These are phyloP conservation scores for Meredithiella fracta DNA, from an alignment of 2,329 filamentous ascomycete species.

Conservation along the genomic window DNA sequence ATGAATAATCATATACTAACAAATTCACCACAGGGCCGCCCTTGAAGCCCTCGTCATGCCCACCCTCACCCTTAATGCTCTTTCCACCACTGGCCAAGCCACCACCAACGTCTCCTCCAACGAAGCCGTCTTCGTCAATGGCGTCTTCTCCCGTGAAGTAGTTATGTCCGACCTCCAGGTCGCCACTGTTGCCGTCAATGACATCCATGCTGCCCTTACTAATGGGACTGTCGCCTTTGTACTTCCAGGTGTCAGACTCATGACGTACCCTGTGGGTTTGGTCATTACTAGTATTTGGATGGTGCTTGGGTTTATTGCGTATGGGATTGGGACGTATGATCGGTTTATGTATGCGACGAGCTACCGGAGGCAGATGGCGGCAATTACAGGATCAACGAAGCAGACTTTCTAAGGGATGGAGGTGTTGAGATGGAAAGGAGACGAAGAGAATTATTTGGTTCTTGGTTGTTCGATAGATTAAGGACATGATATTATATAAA, in stretches of 20 bases:
- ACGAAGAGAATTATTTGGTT: not conserved
- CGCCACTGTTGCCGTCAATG: constrained; percentile 34
- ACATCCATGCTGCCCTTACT: constrained; percentile 27
- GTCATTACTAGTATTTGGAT: constrained; percentile 49
- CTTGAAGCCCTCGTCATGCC: constrained; percentile 51
- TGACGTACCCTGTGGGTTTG: constrained; percentile 55
- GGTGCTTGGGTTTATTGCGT: constrained; percentile 35
- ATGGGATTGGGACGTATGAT: constrained; percentile 49
- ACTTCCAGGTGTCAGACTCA: constrained; percentile 49
- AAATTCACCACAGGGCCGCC: constrained; percentile 27
- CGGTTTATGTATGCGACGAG: constrained; percentile 49
- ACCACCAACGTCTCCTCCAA: constrained; percentile 50
- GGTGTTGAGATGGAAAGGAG: not conserved
- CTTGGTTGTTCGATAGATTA: not conserved
- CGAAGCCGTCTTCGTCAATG: constrained; percentile 54
- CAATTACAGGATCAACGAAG: not conserved
- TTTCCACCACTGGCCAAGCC: constrained; percentile 34
- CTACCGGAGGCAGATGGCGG: constrained; percentile 24
- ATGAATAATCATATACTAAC: constrained; percentile 5
- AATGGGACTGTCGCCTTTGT: constrained; percentile 47
- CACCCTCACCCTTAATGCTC: constrained; percentile 47
- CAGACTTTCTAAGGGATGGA: constrained; percentile 10
- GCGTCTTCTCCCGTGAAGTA: constrained; percentile 47
- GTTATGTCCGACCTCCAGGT: constrained; percentile 33
- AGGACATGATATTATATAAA: not conserved